Percentiles rank a stretch among this genome's conserved stretches.
Conservation (phyloP, 768 basidiomycete genomes). For the Psilocybe cubensis region DNA sequence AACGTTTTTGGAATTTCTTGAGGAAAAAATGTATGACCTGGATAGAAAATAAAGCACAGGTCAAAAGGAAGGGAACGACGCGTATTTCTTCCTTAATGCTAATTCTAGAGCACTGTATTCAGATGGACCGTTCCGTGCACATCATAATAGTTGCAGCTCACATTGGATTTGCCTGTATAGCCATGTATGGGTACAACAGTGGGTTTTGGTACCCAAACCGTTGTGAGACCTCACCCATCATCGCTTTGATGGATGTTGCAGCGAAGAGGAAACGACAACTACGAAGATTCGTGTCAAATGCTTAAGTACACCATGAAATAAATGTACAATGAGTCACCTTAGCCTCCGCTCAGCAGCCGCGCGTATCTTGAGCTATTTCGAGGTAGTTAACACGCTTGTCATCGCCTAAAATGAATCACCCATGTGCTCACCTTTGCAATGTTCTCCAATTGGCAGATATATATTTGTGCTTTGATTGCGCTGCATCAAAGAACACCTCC, state of each 20-base stretch:
- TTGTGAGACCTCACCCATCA: neutral
- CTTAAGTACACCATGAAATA: neutral
- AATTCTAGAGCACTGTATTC: neutral
- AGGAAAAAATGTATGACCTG: constrained; percentile 6
- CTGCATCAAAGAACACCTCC: too few relatives aligned
- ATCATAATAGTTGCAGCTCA: neutral
- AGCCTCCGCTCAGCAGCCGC: neutral
- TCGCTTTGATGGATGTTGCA: neutral
- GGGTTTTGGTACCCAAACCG: neutral
- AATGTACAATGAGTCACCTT: constrained; percentile 4
- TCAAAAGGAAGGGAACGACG: constrained; percentile 9
- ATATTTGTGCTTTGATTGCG: neutral
- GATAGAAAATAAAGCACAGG: neutral
- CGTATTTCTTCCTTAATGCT: constrained; percentile 7
- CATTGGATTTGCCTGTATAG: neutral
- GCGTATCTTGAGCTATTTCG: neutral
- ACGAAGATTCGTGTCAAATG: neutral
- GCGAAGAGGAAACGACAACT: neutral
- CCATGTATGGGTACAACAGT: neutral
- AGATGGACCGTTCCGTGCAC: neutral
- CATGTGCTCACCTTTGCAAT: neutral
- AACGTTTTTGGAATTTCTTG: neutral
- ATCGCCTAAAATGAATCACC: neutral
- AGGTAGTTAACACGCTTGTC: neutral
- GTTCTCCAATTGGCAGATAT: neutral